phyloP scores from a whole-genome alignment of 176 grass and related monocot genomes.

The Puya raimondii region DNA sequence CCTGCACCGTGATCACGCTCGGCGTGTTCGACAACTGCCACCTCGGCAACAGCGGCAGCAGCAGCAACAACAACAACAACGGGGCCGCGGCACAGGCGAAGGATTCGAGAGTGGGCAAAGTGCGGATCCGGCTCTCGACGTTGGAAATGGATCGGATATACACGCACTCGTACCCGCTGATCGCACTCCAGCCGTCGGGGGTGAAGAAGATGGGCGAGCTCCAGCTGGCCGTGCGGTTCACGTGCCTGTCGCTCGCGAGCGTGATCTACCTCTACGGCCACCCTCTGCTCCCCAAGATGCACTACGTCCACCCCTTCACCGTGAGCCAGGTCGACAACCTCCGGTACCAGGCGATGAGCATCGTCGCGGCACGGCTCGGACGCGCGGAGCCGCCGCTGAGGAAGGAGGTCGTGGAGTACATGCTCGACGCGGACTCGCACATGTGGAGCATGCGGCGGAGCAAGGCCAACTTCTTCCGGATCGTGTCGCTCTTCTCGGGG shows the following conservation, averaged over 20 bases:
- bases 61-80: background rate
- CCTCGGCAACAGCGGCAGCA: slow-evolving; percentile 13
- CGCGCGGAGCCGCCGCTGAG: slow-evolving; percentile 25
- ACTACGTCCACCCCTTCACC: slow-evolving; percentile 49
- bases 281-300: slow-evolving; percentile 48
- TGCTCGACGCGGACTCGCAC: slow-evolving; percentile 26
- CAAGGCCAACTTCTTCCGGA: slow-evolving; percentile 23
- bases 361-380: slow-evolving; percentile 12
- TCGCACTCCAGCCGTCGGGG: slow-evolving; percentile 43
- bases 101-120: slow-evolving; percentile 59
- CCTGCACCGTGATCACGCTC: slow-evolving; percentile 64
- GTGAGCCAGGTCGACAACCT: slow-evolving; percentile 30
- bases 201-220: slow-evolving; percentile 68
- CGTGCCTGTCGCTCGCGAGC: slow-evolving; percentile 43
- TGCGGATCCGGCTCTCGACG: slow-evolving; percentile 67
- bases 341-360: slow-evolving; percentile 19
- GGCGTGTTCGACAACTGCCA: slow-evolving; percentile 71
- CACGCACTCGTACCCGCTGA: slow-evolving; percentile 32
- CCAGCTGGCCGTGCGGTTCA: slow-evolving; percentile 59
- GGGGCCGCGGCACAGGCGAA: slow-evolving; percentile 8
- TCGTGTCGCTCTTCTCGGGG: slow-evolving; percentile 16
- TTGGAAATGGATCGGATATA: slow-evolving; percentile 51
- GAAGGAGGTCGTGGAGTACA: slow-evolving; percentile 29
- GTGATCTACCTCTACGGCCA: slow-evolving; percentile 39
- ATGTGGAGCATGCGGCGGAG: slow-evolving; percentile 32